Evolutionary conservation across 2,329 filamentous ascomycete genomes (phyloP).

Genomic region (Botrytis medusae): DNA sequence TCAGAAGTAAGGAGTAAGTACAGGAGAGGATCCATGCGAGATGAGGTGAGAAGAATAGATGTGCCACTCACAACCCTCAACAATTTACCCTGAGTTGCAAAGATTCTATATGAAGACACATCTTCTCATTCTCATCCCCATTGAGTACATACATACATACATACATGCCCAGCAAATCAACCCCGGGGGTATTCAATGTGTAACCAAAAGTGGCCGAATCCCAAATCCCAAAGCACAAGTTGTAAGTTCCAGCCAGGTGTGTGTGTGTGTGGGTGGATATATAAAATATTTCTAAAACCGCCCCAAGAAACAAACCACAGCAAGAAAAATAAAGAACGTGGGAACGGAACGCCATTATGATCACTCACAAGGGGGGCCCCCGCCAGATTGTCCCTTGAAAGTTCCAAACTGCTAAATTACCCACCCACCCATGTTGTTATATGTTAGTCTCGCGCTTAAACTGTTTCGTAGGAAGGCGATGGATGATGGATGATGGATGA

Average conservation of each 20-base stretch:
- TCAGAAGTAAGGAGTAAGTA: too few relatives aligned
- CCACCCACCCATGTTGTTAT: background rate
- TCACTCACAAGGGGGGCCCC: constrained; percentile 13
- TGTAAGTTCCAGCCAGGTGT: background rate
- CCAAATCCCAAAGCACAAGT: too few relatives aligned
- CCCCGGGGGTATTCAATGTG: background rate
- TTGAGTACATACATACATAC: too few relatives aligned
- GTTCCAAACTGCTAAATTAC: too few relatives aligned
- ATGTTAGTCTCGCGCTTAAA: constrained; percentile 4
- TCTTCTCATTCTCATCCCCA: background rate
- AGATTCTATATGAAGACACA: background rate
- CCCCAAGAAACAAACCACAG: too few relatives aligned
- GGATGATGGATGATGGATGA: background rate
- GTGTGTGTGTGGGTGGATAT: too few relatives aligned
- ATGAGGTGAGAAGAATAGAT: too few relatives aligned
- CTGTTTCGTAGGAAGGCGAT: background rate
- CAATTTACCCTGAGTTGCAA: background rate
- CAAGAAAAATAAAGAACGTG: background rate
- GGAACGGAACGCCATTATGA: background rate
- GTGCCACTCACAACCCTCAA: too few relatives aligned
- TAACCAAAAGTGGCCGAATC: background rate
- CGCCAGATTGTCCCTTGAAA: background rate
- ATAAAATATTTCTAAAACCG: too few relatives aligned
- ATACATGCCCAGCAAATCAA: background rate
- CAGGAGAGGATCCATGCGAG: too few relatives aligned